Evolutionary conservation across 2,329 filamentous ascomycete species (phyloP), one percentile per base, ranked within the genome.

Genomic region (Xylariales sp.): DNA sequence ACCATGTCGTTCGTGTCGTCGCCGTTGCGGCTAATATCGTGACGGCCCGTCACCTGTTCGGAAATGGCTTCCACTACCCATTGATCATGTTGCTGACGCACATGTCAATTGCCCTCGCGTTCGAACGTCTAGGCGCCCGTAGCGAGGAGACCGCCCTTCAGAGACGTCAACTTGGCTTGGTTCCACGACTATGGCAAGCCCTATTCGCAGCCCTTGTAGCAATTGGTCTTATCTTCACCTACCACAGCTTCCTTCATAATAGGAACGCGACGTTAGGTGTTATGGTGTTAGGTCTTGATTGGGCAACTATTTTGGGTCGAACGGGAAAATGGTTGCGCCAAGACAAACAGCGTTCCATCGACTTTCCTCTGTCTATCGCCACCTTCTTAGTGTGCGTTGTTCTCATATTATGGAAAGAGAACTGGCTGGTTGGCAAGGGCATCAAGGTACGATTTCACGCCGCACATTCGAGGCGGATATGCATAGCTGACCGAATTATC

Each of bases 161-260:
- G 60, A 69, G 41, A 58, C 60, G 39, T 32, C 59, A 65, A 34
- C 68, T 58, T 30, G 55, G 46, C 58, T 68, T 56, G 62, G 48
- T 45, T 52, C 52, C 65, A 34, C 59, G 68, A 43, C 5, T 43
- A 18, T 67, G 57, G 60, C 68, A 70, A 53, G 56, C 58, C 28
- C 16, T 69, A 23, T 72, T 70, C 55, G 65, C 68, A 0, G 52
- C 41, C 12, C 5, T 46, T 12, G 30, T 67, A 16, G 68, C 65
- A 5, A 46, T 70, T 39, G 68, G 68, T 16, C 60, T 72, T 16
- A n/a, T 70, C 41, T 70, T 70, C 57, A 67, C 68, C 12, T 72
- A 72, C 30, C 70, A 72, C 57, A 67, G 67, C 56, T 63, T 72
- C 28, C 70, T 72, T 36, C 70, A 72, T 55, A 72, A 70, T 32